phyloP scores from a whole-genome alignment of 495 filamentous ascomycete genomes.

The Aspergillus sclerotioniger region DNA sequence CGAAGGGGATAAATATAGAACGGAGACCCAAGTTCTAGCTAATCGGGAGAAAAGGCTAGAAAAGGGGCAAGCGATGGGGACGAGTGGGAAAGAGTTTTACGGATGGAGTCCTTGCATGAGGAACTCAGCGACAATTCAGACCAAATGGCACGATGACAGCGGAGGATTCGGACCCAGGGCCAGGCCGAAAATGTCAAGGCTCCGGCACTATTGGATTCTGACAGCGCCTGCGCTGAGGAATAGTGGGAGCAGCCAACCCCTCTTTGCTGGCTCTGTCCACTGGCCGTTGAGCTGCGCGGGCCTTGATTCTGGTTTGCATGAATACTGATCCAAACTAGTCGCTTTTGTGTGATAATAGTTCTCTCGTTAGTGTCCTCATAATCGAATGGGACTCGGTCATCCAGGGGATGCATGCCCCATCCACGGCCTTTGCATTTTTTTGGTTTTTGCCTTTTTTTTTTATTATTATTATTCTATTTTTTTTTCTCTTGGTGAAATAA shows the following conservation, averaged over 20 bases:
- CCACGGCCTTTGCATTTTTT: constrained; percentile 6
- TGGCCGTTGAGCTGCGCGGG: neutral
- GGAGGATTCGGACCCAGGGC: constrained; percentile 13
- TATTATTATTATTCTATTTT: neutral
- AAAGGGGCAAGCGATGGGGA: neutral
- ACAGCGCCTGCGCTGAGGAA: constrained; percentile 17
- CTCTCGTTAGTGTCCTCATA: constrained; percentile 10
- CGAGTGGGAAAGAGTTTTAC: neutral
- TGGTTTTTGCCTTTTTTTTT: neutral
- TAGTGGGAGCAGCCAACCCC: constrained; percentile 2
- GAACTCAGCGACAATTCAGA: neutral
- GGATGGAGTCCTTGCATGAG: neutral
- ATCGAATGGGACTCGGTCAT: neutral
- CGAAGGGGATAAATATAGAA: neutral
- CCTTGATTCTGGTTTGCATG: neutral
- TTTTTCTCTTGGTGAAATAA: neutral
- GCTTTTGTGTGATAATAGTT: constrained; percentile 14
- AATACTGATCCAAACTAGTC: constrained; percentile 11
- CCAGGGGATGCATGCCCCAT: constrained; percentile 1
- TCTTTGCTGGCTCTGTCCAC: no score
- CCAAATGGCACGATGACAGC: constrained; percentile 14
- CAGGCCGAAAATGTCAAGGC: constrained; percentile 18
- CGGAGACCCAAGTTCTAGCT: neutral
- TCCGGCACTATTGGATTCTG: constrained; percentile 29
- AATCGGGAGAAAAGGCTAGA: neutral